Evolutionary conservation across 306 rosid genomes (phyloP), one percentile per base, ranked within the genome.

Genomic region (Citrullus mucosospermus): DNA sequence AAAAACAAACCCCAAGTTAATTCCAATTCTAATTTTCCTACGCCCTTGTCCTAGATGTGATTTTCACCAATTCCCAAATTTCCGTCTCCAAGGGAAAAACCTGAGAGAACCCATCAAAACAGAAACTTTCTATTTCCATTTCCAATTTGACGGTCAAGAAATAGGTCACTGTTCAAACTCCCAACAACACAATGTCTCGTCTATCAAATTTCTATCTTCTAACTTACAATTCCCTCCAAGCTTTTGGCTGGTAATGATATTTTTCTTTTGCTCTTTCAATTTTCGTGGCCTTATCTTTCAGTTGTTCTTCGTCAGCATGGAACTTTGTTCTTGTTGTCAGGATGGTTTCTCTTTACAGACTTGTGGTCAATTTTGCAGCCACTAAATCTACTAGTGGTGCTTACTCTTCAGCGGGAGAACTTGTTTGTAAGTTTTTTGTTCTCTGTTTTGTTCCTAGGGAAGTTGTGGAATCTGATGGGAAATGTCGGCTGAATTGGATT

Each of bases 221-320:
- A 16, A 70, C 92, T 69, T 95, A 91, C 97, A 92, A 95, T 71
- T 81, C 90, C 71, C 78, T 88, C 77, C 97, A 92, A 75, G 87
- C 93, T 0, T 34, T 85, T 14, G 96, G 90, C 85, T 92, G 98
- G 98, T 87, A 55, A 57, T 10, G 98, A 97, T 87, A 50, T 62
- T 10, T 32, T 54, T 48, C n/a, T 32, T 17, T 78, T 20, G 14
- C 17, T 38, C 41, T 14, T 59, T 46, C n/a, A 41, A 78, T 38
- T 75, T 55, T 32, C 55, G 50, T 5, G 5, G 15, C 7, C 38
- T 6, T 32, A 22, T 58, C 50, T 53, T 50, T 69, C 25, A 17
- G 50, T 80, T 30, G n/a, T 4, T 41, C 5, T 44, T 13, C 10
- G 9, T 78, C 43, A 32, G 57, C 36, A 63, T 54, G 38, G 17